A percentile compares a stretch with the other conserved stretches of the same genome.
Evolutionary conservation across 345 rosid genomes (phyloP).

Genomic region (Zanthoxylum bungeanum): DNA sequence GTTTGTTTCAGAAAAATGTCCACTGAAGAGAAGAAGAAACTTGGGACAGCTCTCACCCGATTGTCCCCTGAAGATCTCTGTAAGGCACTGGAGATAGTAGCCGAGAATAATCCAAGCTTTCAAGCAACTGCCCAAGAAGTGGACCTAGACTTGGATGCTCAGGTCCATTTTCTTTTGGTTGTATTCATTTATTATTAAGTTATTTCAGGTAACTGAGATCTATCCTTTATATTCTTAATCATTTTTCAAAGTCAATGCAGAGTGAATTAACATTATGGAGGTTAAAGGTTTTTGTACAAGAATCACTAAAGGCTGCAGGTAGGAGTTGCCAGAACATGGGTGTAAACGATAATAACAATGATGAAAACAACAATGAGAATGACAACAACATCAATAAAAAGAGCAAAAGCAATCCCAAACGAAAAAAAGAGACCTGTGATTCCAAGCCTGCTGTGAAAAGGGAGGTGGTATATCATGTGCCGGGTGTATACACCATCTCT

Average conservation of each 20-base stretch:
- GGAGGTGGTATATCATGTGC: too few relatives aligned
- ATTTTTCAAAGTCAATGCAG: conserved; percentile 23
- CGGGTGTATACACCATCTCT: too few relatives aligned
- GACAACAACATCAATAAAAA: conserved; percentile 25
- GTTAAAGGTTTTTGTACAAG: conserved; percentile 69
- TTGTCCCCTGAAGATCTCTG: conserved; percentile 60
- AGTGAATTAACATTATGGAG: conserved; percentile 69
- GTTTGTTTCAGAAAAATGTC: conserved; percentile 47
- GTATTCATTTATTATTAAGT: background rate
- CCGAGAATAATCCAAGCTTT: conserved; percentile 62
- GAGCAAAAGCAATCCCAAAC: conserved; percentile 38
- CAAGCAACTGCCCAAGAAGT: conserved; percentile 62
- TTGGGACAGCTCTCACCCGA: conserved; percentile 49
- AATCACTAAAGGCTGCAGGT: conserved; percentile 45
- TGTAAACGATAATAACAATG: conserved; percentile 32
- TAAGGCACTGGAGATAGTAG: conserved; percentile 70
- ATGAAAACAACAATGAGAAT: conserved; percentile 32
- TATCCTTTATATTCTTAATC: background rate
- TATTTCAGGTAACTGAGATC: background rate
- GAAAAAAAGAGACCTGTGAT: conserved; percentile 50
- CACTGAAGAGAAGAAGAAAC: conserved; percentile 65
- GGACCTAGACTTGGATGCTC: conserved; percentile 73
- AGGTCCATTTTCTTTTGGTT: conserved; percentile 34
- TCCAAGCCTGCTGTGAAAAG: conserved; percentile 51
- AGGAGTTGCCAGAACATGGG: conserved; percentile 33